Evolutionary conservation across 2,329 filamentous ascomycete genomes (phyloP).

Genomic region (Colletotrichum falcatum): DNA sequence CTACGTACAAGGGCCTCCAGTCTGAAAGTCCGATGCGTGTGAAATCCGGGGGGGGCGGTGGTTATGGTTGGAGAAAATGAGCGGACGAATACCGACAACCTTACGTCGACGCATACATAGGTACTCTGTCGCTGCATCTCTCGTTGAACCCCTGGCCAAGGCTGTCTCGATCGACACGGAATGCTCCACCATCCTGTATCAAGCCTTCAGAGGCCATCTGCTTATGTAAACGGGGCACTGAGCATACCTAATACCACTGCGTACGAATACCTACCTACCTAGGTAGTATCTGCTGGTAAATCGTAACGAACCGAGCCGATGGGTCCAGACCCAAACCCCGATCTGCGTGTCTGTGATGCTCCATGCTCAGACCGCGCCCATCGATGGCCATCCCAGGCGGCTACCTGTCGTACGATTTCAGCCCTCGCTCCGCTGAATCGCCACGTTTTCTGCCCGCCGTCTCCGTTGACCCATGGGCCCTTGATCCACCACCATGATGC

Average conservation of each 20-base stretch:
- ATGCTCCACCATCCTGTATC: conserved; percentile 18
- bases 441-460: not conserved
- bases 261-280: too few relatives aligned
- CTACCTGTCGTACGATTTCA: not conserved
- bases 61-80: too few relatives aligned
- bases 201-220: conserved; percentile 5
- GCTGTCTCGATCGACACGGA: conserved; percentile 26
- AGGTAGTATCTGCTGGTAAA: conserved; percentile 12
- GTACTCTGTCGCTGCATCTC: conserved; percentile 1
- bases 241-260: too few relatives aligned
- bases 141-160: conserved; percentile 30
- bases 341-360: conserved; percentile 25
- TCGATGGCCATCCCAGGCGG: conserved; percentile 9
- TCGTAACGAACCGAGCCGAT: conserved; percentile 28
- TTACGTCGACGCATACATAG: not conserved
- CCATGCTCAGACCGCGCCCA: conserved; percentile 25
- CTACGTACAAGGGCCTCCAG: too few relatives aligned
- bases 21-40: too few relatives aligned
- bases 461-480: not conserved
- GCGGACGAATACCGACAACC: conserved; percentile 4
- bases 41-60: too few relatives aligned
- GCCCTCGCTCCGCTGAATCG: conserved; percentile 2
- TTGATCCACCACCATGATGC: conserved; percentile 11
- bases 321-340: conserved; percentile 12
- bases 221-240: not conserved